Evolutionary conservation across 345 rosid genomes (phyloP), one percentile per base, ranked within the genome.

Genomic region (Populus euphratica): DNA sequence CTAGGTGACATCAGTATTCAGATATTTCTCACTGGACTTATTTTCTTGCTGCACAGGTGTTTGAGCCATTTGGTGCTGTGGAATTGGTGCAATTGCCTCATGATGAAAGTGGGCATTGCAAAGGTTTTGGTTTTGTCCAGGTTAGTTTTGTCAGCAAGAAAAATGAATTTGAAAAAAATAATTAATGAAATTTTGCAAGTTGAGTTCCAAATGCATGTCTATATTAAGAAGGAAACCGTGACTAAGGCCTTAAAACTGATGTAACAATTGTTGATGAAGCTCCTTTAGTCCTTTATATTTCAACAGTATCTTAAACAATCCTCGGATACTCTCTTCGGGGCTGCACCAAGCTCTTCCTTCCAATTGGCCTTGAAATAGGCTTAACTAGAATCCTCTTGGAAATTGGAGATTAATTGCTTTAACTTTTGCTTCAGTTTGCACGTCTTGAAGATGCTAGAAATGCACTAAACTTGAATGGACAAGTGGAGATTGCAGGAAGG

Each of bases 61-160:
- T 96, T 83, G 98, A 94, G 83, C 80, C 99, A 64, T 96, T 96
- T 80, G 99, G 99, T 78, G 73, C 84, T 25, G 99, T 96, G 81
- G 99, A 96, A 90, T 84, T 96, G 84, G 99, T 96, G 79, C 99
- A 96, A 68, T 85, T 96, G 82, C 98, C 99, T 10, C 87, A 87
- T 75, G 98, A 96, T 77, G 98, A 92, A 86, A 80, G 87, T 76
- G 95, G 98, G 21, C 92, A 75, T 52, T 96, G 95, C 87, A 93
- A 96, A 86, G 99, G 99, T 76, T 93, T 90, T 88, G 99, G 97
- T 70, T 96, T 93, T 85, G 92, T 96, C 78, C 99, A 92, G 98
- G 99, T 90, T 73, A 72, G 91, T 85, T 68, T 13, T 21, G 6
- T 63, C 21, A 20, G 38, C 52, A 9, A 50, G 18, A 36, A 49